Evolutionary conservation across 2,329 filamentous ascomycete genomes (phyloP), one percentile per base, ranked within the genome.

Genomic region (Fusarium pininemorale): DNA sequence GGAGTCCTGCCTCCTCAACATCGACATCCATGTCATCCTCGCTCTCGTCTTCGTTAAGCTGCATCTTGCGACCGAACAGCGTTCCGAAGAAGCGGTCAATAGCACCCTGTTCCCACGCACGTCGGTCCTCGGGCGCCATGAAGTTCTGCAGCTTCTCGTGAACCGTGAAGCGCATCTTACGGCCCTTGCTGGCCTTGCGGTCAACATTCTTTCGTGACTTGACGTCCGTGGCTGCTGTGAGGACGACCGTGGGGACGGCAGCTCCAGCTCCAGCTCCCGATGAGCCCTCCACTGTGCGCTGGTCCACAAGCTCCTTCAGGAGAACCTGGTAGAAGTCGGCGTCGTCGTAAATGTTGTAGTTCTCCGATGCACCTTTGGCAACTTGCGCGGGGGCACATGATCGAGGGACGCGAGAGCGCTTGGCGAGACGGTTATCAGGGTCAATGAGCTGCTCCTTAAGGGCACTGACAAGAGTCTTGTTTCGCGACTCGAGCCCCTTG

Each of bases 131-230:
- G 0, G 95, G 92, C 16, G 95, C 95, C 95, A 98, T 98, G 80
- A 98, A 98, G 82, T 98, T 98, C 84, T 98, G 94, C 79, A 99
- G 83, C 86, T 98, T 98, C 85, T 98, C 96, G 80, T 98, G 95
- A 51, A 98, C 94, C 22, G 94, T 96, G 83, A 96, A 99, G 44
- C 94, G 89, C 88, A 99, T 90, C 85, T 98, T 98, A 56, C 96
- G 88, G 11, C 96, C 96, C 84, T 98, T 98, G 81, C 94, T 97
- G 1, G 96, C 96, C 81, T 95, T 96, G 26, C 95, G 95, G 81
- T 99, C 96, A 9, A 98, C 93, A 37, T 92, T 89, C 80, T 94
- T 93, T 83, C 93, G 93, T 66, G 92, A 88, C 86, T 96, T 97
- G 63, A 91, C 92, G 78, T 95, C 93, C 80, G 93, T 90, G 44